Conservation (phyloP, 768 basidiomycete species). For the Paxillus involutus region DNA sequence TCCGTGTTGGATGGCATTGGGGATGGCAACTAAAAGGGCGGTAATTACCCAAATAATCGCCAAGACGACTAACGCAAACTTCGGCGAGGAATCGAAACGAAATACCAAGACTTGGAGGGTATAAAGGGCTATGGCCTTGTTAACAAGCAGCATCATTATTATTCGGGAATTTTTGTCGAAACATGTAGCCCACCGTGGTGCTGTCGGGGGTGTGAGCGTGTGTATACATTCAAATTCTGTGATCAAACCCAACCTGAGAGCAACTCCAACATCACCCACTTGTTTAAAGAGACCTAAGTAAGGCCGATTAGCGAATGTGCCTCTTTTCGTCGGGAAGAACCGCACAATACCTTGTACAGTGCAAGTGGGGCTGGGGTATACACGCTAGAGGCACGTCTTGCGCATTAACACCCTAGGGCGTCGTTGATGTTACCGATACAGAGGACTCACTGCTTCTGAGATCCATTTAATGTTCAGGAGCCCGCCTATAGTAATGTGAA, state of each 20-base stretch:
- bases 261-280: constrained; percentile 41
- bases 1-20: constrained; percentile 27
- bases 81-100: constrained; percentile 27
- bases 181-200: constrained; percentile 13
- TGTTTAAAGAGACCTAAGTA: constrained; percentile 36
- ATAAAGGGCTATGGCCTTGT: constrained; percentile 38
- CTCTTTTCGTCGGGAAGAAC: neutral
- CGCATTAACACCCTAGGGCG: neutral
- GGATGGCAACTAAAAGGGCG: constrained; percentile 39
- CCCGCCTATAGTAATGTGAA: constrained; percentile 28
- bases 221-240: neutral
- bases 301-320: neutral
- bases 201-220: constrained; percentile 11
- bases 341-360: constrained; percentile 33
- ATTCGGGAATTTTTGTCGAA: neutral
- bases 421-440: neutral
- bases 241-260: constrained; percentile 32
- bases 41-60: constrained; percentile 39
- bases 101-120: constrained; percentile 41
- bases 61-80: constrained; percentile 33
- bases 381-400: constrained; percentile 17
- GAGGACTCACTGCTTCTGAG: constrained; percentile 27
- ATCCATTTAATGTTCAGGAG: constrained; percentile 39
- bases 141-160: neutral
- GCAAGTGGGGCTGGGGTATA: constrained; percentile 31